These are phyloP conservation scores for Phytophthora lateralis DNA, from an alignment of 352 stramenopile species.

Conservation along the genomic window DNA sequence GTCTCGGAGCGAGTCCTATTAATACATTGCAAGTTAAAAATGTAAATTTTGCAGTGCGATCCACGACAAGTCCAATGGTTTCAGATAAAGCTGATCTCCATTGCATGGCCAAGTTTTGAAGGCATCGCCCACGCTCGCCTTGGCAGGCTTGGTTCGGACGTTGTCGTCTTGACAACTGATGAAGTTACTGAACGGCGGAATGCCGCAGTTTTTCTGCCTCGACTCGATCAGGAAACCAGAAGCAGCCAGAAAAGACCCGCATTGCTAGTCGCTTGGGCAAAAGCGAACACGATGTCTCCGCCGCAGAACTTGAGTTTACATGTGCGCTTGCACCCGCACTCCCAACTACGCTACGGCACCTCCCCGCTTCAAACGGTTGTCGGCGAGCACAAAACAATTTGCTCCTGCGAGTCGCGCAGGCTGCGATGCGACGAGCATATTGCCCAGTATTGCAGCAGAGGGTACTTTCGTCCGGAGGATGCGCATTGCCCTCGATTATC, in stretches of 20 bases:
- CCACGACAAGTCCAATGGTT: background rate
- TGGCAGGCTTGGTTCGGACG: too few species aligned
- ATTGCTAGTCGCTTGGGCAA: conserved; percentile 2
- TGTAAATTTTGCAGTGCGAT: background rate
- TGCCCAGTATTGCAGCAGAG: too few species aligned
- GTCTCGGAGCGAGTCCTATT: background rate
- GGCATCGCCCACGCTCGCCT: too few species aligned
- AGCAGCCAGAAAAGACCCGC: conserved; percentile 2
- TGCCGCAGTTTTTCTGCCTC: background rate
- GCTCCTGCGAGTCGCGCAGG: background rate
- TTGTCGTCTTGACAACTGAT: conserved; percentile 3
- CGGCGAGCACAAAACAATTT: background rate
- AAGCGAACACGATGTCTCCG: conserved; percentile 14
- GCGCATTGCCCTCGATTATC: background rate
- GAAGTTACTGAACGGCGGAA: conserved; percentile 7
- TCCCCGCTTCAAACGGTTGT: background rate
- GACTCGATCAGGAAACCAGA: background rate
- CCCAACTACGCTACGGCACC: too few species aligned
- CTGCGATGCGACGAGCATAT: background rate
- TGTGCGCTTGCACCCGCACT: background rate
- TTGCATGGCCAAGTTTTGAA: too few species aligned
- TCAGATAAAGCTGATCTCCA: background rate
- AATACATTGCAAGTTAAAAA: background rate
- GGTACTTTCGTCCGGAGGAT: background rate
- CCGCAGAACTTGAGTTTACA: background rate